Conservation (phyloP, 2,329 filamentous ascomycete genomes). For the Camptophora hylomeconis region DNA sequence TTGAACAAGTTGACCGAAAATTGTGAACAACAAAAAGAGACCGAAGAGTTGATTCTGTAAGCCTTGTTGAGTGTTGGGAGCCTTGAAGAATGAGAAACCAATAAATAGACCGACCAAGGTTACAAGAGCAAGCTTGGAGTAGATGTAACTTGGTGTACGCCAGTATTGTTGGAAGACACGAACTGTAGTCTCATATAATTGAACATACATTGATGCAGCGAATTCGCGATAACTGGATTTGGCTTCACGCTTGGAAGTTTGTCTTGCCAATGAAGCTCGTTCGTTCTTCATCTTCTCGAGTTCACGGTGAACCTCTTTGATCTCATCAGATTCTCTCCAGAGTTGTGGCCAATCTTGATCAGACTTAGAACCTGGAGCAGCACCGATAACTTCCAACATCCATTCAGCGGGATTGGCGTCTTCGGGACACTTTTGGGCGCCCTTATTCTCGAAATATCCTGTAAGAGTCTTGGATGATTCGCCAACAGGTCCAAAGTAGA, state of each 20-base stretch:
- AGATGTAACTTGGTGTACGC: conserved; percentile 81
- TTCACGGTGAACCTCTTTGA: conserved; percentile 39
- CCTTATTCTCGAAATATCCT: conserved; percentile 52
- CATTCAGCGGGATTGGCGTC: conserved; percentile 64
- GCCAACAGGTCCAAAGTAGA: conserved; percentile 58
- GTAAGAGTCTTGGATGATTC: conserved; percentile 43
- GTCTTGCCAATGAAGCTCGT: conserved; percentile 26
- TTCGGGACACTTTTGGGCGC: conserved; percentile 44
- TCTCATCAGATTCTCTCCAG: conserved; percentile 49
- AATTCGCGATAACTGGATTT: conserved; percentile 60
- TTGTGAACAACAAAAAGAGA: conserved; percentile 73
- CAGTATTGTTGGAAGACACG: conserved; percentile 88
- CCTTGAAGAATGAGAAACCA: conserved; percentile 69
- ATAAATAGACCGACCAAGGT: conserved; percentile 57
- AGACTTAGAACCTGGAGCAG: conserved; percentile 49
- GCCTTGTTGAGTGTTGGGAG: conserved; percentile 62
- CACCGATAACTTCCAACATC: conserved; percentile 50
- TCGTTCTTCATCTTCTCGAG: conserved; percentile 43
- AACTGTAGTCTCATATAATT: conserved; percentile 53
- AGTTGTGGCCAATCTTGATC: conserved; percentile 53
- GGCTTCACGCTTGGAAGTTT: conserved; percentile 30
- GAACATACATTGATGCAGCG: conserved; percentile 57
- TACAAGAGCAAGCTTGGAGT: conserved; percentile 63
- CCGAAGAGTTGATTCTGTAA: conserved; percentile 84
- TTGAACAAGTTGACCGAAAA: conserved; percentile 51